Conservation (phyloP, 2,329 filamentous ascomycete genomes). For the Hawksworthiomyces lignivorus region DNA sequence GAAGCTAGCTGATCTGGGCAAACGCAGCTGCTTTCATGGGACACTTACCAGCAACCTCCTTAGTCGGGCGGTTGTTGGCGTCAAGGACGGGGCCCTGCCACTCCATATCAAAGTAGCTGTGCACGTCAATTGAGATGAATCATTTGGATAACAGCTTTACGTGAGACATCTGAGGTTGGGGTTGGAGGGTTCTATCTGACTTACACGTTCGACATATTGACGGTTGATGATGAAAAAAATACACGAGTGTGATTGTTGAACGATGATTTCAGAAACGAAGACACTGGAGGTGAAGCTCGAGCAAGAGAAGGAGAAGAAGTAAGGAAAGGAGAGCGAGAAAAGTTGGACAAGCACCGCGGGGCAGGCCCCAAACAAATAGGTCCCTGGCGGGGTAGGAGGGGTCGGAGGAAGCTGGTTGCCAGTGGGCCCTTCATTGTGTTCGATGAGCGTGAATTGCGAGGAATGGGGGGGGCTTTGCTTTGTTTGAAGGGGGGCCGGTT, state of each 20-base stretch:
- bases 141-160: too few species aligned
- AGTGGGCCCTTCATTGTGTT: constrained; percentile 16
- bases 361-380: constrained; percentile 23
- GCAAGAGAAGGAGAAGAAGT: constrained; percentile 21
- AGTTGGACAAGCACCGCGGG: constrained; percentile 24
- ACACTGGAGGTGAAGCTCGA: too few species aligned
- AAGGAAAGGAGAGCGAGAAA: constrained; percentile 19
- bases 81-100: constrained; percentile 68
- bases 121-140: constrained; percentile 4
- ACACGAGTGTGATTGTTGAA: constrained; percentile 10
- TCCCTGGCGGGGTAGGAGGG: constrained; percentile 31
- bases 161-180: too few species aligned
- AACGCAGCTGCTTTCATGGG: too few species aligned
- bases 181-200: too few species aligned
- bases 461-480: too few species aligned
- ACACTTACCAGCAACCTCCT: constrained; percentile 51
- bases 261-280: too few species aligned
- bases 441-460: too few species aligned
- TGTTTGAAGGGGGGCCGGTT: too few species aligned
- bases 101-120: constrained; percentile 62
- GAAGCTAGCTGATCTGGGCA: too few species aligned
- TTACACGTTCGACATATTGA: constrained; percentile 60
- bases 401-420: constrained; percentile 26
- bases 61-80: constrained; percentile 47
- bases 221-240: constrained; percentile 30